Base-by-base conservation (phyloP, 2,329 filamentous ascomycete genomes). In the Hawksworthiomyces lignivorus region DNA sequence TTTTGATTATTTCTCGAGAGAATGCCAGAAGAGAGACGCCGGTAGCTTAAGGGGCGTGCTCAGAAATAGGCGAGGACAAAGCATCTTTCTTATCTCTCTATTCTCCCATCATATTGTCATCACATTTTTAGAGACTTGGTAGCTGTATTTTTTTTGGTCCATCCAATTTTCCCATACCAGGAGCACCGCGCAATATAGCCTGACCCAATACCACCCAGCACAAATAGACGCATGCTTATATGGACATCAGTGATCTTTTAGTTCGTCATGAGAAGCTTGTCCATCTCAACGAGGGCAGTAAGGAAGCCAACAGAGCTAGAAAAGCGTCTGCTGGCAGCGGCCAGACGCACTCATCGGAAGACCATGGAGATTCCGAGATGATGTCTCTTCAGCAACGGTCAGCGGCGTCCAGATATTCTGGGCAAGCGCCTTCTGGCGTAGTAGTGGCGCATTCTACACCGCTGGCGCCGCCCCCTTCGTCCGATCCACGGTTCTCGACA, bases 221-320 rank as follows among this genome's bases (percentile, higher is more conserved):
- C n/a, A n/a, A n/a, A n/a, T n/a, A n/a, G n/a, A n/a, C 17, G 10
- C 53, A 63, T 63, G 62, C 72, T 76, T 72, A 73, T 64, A 77
- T 77, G 73, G 68, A 77, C 62, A 77, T 75, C 63, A 80, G 75
- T 51, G 76, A 80, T 58, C 69, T 80, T 47, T 68, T 80, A 51
- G 73, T 77, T 48, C 69, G 76, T 49, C 76, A 80, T 61, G 73
- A 79, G 62, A 80, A 79, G 61, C 72, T 80, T 51, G 75, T 78
- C 52, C 76, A 80, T 56, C 68, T 77, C 55, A 78, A 75, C 61
- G 73, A 78, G 58, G 70, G 68, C 50, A 70, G 62, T 57, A 77
- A 75, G 51, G 73, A 78, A 53, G 67, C 62, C 48, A 62, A 54
- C 52, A 65, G 72, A 40, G 64, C 65, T 20, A 65, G 73, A 48